Conservation (phyloP, 257 asterid genomes). For the Capsicum baccatum region DNA sequence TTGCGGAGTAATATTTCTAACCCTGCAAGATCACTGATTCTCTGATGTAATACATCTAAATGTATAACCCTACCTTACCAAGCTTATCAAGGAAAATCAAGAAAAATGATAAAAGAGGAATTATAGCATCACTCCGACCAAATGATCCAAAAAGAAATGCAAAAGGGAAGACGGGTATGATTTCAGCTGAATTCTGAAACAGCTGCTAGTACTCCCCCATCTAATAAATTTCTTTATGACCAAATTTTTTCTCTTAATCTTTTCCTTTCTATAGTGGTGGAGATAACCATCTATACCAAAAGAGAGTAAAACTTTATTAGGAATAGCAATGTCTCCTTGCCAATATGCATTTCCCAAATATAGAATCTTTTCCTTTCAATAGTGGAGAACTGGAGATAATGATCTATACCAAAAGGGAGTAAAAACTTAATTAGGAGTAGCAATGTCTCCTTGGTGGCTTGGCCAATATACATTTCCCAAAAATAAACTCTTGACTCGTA, state of each 20-base stretch:
- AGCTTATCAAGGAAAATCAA: neutral
- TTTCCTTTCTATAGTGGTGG: too few species aligned
- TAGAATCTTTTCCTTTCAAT: neutral
- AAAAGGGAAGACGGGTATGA: neutral
- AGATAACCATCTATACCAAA: too few species aligned
- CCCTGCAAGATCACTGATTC: conserved; percentile 4
- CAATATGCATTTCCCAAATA: too few species aligned
- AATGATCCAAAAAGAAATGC: neutral
- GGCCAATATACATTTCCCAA: neutral
- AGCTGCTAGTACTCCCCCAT: neutral
- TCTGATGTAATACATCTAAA: neutral
- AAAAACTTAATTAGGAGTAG: neutral
- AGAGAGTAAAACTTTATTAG: too few species aligned
- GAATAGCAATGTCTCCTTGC: too few species aligned
- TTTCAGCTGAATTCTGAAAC: neutral
- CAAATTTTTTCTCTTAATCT: neutral
- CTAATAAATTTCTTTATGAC: neutral
- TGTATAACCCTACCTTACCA: neutral
- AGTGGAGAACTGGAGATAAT: neutral
- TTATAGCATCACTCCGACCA: neutral
- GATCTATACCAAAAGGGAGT: neutral
- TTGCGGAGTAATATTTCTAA: neutral
- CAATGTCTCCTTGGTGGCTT: neutral
- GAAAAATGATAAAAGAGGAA: neutral
- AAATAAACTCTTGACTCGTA: neutral